phyloP scores from a whole-genome alignment of 176 grass and related monocot species.

The Oryza coarctata region DNA sequence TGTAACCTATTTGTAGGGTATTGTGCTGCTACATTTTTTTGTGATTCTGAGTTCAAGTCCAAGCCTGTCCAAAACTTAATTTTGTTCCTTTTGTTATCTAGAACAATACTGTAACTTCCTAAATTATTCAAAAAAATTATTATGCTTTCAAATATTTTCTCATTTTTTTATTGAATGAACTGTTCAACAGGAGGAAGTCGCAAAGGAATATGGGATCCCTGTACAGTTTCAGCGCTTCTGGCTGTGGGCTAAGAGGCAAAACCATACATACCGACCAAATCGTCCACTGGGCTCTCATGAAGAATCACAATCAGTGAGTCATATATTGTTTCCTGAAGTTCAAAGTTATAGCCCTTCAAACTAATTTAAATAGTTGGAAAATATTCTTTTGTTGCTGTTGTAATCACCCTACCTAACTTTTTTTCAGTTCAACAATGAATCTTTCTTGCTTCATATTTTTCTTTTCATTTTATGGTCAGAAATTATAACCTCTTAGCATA shows the following conservation, averaged over 20 bases:
- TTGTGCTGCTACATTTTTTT: conserved; percentile 16
- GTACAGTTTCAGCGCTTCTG: conserved; percentile 92
- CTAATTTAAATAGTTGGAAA: neutral
- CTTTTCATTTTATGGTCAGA: neutral
- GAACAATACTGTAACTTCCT: neutral
- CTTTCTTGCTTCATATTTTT: conserved; percentile 24
- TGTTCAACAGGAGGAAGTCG: conserved; percentile 77
- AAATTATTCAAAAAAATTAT: neutral
- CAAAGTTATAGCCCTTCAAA: neutral
- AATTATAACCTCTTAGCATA: neutral
- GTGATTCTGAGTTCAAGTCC: conserved; percentile 8
- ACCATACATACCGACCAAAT: conserved; percentile 95
- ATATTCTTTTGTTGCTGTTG: conserved; percentile 20
- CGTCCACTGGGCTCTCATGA: conserved; percentile 67
- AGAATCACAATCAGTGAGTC: conserved; percentile 77
- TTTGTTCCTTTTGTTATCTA: neutral
- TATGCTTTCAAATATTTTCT: neutral
- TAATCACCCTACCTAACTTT: neutral
- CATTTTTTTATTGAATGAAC: conserved; percentile 20
- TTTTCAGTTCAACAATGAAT: neutral
- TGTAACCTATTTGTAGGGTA: neutral
- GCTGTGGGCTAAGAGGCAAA: conserved; percentile 98
- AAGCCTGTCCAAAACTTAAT: neutral
- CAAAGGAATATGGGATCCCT: conserved; percentile 89
- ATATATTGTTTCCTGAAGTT: conserved; percentile 11